phyloP scores from a whole-genome alignment of 73 alveolate genomes.

The Paramecium primaurelia region DNA sequence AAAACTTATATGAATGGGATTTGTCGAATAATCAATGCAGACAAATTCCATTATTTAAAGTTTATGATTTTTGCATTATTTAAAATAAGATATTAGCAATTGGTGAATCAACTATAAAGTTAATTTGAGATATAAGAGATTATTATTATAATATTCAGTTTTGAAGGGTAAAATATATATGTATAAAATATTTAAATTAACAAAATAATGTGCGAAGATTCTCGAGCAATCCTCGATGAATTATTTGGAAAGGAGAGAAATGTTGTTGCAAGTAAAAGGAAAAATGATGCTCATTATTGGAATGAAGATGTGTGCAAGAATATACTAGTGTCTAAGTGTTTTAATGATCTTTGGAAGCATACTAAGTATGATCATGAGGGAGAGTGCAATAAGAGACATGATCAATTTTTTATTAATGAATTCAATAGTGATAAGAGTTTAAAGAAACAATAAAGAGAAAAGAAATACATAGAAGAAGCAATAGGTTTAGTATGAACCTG shows the following conservation, averaged over 20 bases:
- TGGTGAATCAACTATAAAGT: constrained; percentile 28
- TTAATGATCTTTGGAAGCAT: constrained; percentile 45
- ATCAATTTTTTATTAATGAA: constrained; percentile 23
- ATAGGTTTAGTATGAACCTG: constrained; percentile 50
- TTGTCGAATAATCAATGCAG: background rate
- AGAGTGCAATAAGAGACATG: constrained; percentile 32
- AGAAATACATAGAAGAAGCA: constrained; percentile 43
- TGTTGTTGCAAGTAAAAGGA: background rate
- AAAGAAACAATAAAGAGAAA: background rate
- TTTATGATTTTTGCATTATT: background rate
- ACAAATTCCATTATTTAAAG: background rate
- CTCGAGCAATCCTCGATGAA: constrained; percentile 12
- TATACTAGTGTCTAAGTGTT: background rate
- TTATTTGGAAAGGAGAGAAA: constrained; percentile 38
- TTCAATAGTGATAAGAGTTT: background rate
- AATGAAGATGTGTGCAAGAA: constrained; percentile 47
- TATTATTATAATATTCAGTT: background rate
- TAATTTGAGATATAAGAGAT: background rate
- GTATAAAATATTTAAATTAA: background rate
- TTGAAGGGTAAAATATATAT: background rate
- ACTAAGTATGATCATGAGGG: constrained; percentile 49
- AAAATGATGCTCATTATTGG: constrained; percentile 53
- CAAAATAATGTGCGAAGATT: constrained; percentile 21
- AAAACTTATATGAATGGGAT: background rate
- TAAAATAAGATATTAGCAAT: background rate